phyloP scores from a whole-genome alignment of 176 grass and related monocot genomes.

The Metroxylon sagu region DNA sequence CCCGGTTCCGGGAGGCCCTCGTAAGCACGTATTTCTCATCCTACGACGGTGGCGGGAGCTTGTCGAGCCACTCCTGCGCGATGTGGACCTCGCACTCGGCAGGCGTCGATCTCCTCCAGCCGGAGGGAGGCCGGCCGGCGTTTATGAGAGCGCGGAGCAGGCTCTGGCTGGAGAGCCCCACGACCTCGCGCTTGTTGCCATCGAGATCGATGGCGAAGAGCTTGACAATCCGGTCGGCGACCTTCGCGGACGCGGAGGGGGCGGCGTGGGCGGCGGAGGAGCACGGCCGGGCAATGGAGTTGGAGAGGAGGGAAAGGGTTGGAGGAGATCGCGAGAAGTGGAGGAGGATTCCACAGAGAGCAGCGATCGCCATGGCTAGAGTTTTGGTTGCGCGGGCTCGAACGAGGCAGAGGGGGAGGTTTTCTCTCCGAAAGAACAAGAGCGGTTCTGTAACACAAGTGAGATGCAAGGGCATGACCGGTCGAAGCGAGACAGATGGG shows the following conservation, averaged over 20 bases:
- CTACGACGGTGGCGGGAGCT: conserved; percentile 66
- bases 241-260: conserved; percentile 47
- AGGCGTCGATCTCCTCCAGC: conserved; percentile 91
- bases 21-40: conserved; percentile 80
- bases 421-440: too few species aligned
- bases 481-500: too few species aligned
- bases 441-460: too few species aligned
- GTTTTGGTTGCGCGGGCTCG: conserved; percentile 8
- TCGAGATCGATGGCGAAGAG: conserved; percentile 70
- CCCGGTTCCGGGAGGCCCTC: conserved; percentile 53
- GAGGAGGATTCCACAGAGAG: conserved; percentile 46
- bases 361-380: conserved; percentile 75
- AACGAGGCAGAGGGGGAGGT: too few species aligned
- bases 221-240: conserved; percentile 90
- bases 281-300: conserved; percentile 9
- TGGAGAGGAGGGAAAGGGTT: conserved; percentile 30
- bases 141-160: conserved; percentile 74
- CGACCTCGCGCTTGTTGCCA: conserved; percentile 50
- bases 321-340: conserved; percentile 30
- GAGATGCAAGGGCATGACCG: too few species aligned
- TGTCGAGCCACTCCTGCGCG: conserved; percentile 96
- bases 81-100: conserved; percentile 97
- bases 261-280: conserved; percentile 9
- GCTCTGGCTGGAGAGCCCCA: conserved; percentile 74
- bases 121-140: conserved; percentile 70